phyloP scores from a whole-genome alignment of 108 stramenopile species.

The Nitzschia putrida region DNA sequence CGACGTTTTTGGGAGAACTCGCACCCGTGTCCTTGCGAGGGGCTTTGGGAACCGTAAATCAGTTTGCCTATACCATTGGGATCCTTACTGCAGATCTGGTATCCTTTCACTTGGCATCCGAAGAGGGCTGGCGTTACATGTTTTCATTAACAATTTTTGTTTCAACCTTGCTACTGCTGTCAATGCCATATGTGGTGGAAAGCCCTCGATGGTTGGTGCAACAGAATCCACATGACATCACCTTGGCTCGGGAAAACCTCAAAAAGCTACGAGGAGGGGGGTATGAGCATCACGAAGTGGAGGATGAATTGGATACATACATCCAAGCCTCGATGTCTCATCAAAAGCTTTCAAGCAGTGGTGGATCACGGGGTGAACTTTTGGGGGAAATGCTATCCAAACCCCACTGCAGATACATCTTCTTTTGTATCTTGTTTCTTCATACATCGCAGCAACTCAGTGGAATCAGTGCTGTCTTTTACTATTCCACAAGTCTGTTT shows the following conservation, averaged over 20 bases:
- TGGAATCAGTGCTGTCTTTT: constrained; percentile 92
- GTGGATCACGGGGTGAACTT: neutral
- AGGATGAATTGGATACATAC: constrained; percentile 26
- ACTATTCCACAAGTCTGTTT: constrained; percentile 86
- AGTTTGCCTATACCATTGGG: constrained; percentile 53
- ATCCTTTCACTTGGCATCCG: constrained; percentile 41
- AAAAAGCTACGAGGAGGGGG: neutral
- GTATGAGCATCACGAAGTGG: constrained; percentile 23
- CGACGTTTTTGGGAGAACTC: constrained; percentile 81
- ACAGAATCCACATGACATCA: constrained; percentile 38
- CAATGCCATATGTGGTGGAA: constrained; percentile 40
- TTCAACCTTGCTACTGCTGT: constrained; percentile 37
- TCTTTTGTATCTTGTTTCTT: constrained; percentile 36
- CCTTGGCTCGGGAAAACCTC: constrained; percentile 1
- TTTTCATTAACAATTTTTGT: constrained; percentile 17
- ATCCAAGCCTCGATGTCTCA: neutral
- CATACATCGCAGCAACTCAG: constrained; percentile 80
- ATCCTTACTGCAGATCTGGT: constrained; percentile 56
- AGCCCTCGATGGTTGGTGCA: constrained; percentile 45
- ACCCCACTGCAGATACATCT: constrained; percentile 27
- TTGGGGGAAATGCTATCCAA: constrained; percentile 29
- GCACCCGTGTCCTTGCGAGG: constrained; percentile 75
- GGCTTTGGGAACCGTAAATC: constrained; percentile 75
- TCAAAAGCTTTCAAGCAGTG: neutral
- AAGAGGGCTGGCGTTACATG: constrained; percentile 52